Evolutionary conservation across 345 rosid species (phyloP).

Genomic region (Syzygium grande): DNA sequence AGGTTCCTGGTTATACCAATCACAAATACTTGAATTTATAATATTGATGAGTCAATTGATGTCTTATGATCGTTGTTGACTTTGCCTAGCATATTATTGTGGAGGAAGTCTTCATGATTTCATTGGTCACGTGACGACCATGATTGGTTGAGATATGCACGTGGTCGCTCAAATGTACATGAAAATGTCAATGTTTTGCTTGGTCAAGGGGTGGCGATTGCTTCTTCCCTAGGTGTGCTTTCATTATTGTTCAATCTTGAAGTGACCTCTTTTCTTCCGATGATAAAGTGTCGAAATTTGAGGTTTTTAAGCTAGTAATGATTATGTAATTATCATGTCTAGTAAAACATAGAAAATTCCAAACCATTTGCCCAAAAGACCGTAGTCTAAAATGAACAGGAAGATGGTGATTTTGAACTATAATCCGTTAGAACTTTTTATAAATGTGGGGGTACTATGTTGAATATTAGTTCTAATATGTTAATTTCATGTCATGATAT

Average conservation of each 20-base stretch:
- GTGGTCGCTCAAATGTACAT: neutral
- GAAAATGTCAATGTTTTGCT: neutral
- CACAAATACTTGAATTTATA: neutral
- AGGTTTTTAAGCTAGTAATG: too few relatives aligned
- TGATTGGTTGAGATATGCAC: neutral
- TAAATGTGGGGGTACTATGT: too few relatives aligned
- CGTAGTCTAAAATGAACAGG: too few relatives aligned
- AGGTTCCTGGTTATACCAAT: neutral
- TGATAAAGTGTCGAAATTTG: neutral
- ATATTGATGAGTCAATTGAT: neutral
- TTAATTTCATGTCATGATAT: too few relatives aligned
- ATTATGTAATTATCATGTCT: too few relatives aligned
- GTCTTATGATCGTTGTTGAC: neutral
- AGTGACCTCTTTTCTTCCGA: neutral
- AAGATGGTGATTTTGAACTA: too few relatives aligned
- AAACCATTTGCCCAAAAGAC: too few relatives aligned
- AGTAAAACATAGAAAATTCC: too few relatives aligned
- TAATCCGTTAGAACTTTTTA: too few relatives aligned
- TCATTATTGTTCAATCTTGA: rapidly evolving
- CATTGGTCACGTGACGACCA: neutral
- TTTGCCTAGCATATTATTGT: neutral
- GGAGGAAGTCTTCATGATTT: neutral
- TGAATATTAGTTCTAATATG: too few relatives aligned
- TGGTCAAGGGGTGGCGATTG: neutral
- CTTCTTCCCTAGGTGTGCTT: neutral